phyloP scores from a whole-genome alignment of 1,284 basidiomycete genomes.

The Puccinia horiana region DNA sequence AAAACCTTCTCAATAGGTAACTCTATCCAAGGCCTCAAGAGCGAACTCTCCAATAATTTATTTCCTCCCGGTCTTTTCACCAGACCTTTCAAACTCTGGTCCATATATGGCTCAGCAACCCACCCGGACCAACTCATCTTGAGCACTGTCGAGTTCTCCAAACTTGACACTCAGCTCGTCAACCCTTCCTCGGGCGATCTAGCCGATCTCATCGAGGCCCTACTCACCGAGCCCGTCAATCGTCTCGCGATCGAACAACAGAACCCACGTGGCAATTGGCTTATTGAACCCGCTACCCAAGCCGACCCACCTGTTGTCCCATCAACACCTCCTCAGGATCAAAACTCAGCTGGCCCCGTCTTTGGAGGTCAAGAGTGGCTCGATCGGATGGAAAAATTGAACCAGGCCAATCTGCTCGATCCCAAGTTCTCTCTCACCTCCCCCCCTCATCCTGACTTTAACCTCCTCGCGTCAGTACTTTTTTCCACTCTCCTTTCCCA shows the following conservation, averaged over 20 bases:
- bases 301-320: neutral
- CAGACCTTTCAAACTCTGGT: slow-evolving; percentile 23
- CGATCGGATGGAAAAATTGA: slow-evolving; percentile 44
- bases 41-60: neutral
- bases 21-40: slow-evolving; percentile 5
- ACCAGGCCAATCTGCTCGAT: slow-evolving; percentile 39
- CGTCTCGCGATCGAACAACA: slow-evolving; percentile 49
- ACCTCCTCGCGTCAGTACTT: slow-evolving; percentile 5
- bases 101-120: slow-evolving; percentile 50
- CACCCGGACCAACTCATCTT: slow-evolving; percentile 50
- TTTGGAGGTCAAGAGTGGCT: slow-evolving; percentile 43
- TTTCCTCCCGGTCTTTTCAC: neutral
- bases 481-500: too few relatives aligned
- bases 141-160: neutral
- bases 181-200: slow-evolving; percentile 20
- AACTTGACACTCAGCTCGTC: slow-evolving; percentile 13
- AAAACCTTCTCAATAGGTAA: slow-evolving; percentile 25
- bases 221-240: slow-evolving; percentile 38
- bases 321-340: neutral
- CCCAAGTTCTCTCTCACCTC: slow-evolving; percentile 31
- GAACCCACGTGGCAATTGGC: slow-evolving; percentile 7
- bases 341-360: neutral
- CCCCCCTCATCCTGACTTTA: neutral
- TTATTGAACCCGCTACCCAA: neutral
- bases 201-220: slow-evolving; percentile 36